A percentile compares a stretch with the other conserved stretches of the same genome.
Evolutionary conservation across 169 alveolate species (phyloP).

Genomic region (Pseudocohnilembus persalinus): DNA sequence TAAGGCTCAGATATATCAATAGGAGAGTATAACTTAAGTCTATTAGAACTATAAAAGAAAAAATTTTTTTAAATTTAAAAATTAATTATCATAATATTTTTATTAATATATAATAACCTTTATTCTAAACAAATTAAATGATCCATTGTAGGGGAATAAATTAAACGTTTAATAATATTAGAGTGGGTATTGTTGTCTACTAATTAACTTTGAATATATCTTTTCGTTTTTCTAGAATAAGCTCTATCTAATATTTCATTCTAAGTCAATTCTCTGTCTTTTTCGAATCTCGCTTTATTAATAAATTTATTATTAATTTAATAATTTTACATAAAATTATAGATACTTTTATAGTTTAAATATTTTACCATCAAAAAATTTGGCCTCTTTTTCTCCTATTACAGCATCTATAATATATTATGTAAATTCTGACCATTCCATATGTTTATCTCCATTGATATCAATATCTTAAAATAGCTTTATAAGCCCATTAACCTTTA

Average conservation of each 20-base stretch:
- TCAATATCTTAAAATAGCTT: conserved; percentile 45
- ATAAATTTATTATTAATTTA: no score
- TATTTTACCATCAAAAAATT: conserved; percentile 30
- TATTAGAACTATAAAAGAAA: background rate
- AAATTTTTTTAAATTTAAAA: no score
- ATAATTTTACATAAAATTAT: no score
- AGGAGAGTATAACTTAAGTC: conserved; percentile 28
- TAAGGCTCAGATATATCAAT: conserved; percentile 25
- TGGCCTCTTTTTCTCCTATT: conserved; percentile 48
- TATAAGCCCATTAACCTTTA: conserved; percentile 29
- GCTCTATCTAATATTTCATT: conserved; percentile 58
- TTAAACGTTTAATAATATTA: conserved; percentile 32
- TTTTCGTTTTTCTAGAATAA: conserved; percentile 52
- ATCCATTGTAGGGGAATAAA: conserved; percentile 33
- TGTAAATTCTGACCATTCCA: conserved; percentile 66
- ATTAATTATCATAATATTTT: background rate
- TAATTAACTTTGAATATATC: conserved; percentile 44
- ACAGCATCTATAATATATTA: conserved; percentile 77
- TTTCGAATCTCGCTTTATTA: conserved; percentile 36
- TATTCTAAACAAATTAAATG: conserved; percentile 21
- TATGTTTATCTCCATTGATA: conserved; percentile 50
- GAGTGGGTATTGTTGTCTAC: conserved; percentile 58
- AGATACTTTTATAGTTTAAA: no score
- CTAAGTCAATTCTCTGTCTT: conserved; percentile 53
- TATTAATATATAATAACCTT: background rate